Conservation (phyloP, 2,329 filamentous ascomycete genomes). For the Aspergillus viridinutans region DNA sequence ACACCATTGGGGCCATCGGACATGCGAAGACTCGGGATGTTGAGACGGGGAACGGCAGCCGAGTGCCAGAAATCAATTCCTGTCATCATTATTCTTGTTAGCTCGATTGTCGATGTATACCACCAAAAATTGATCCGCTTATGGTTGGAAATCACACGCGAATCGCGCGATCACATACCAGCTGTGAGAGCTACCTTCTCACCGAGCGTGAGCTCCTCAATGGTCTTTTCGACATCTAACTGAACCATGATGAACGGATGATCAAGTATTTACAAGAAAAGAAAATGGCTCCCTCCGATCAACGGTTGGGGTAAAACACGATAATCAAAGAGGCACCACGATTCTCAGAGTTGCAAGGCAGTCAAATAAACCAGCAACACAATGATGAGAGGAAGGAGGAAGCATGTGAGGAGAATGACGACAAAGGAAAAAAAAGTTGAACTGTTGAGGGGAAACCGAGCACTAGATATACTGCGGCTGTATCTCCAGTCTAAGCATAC, state of each 20-base stretch:
- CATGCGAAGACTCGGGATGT: constrained; percentile 61
- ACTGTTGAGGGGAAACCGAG: neutral
- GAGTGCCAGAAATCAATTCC: constrained; percentile 65
- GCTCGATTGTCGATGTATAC: neutral
- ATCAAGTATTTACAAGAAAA: neutral
- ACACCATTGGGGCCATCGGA: constrained; percentile 69
- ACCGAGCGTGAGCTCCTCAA: constrained; percentile 51
- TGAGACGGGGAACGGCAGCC: constrained; percentile 58
- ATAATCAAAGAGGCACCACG: neutral
- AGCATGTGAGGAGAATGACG: neutral
- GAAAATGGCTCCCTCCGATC: neutral
- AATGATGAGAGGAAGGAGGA: neutral
- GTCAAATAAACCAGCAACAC: neutral
- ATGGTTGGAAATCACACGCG: no score
- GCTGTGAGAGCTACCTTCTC: constrained; percentile 52
- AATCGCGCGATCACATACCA: constrained; percentile 20
- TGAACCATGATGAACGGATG: constrained; percentile 24
- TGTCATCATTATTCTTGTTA: constrained; percentile 9
- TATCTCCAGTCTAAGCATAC: neutral
- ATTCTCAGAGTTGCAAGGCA: neutral
- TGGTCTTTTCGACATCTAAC: constrained; percentile 45
- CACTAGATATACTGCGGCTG: neutral
- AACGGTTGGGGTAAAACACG: neutral
- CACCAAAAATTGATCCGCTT: no score
- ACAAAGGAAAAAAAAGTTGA: neutral